Evolutionary conservation across 2,329 filamentous ascomycete species (phyloP), one percentile per base, ranked within the genome.

Genomic region (Nannizziopsis arthrosporioides): DNA sequence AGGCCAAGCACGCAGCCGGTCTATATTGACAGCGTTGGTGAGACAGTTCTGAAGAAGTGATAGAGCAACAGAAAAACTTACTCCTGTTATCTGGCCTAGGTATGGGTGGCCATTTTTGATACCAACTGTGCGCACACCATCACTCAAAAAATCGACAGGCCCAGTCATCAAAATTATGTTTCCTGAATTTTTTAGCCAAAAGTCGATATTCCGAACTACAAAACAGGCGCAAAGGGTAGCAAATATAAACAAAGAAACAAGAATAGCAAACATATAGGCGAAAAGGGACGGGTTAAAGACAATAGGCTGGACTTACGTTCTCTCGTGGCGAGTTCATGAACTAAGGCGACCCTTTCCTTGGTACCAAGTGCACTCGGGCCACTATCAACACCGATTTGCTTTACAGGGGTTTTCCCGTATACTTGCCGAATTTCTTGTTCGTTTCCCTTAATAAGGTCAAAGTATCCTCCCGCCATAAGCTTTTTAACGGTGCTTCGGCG

Each of bases 371-470:
- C 71, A 42, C 79, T 78, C 3, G 76, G 67, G 1, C 76, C 77
- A 53, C 82, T 86, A 66, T 96, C 90, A 9, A 96, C 90, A 42
- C 90, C 90, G 38, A 82, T 80, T 66, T 95, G 90, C 54, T 80
- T 77, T 1, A 71, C 67, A 9, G 64, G 64, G 18, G 62, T 66
- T 38, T 75, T 71, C 37, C 82, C 83, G 35, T 75, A 77, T 0
- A 90, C 80, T 2, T 84, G 81, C 42, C 76, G 73, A 52, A 96
- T 88, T 65, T 96, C 92, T 47, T 83, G 80, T 62, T 93, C 86
- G 66, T 96, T 96, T 42, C 90, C 90, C 63, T 96, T 96, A 66
- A 96, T 89, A 37, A 95, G 73, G 63, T 86, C 80, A 58, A 94
- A 85, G 63, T 85, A 85, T 35, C 87, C 88, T 2, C 72, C 74